Evolutionary conservation across 225 moss, liverwort and hornwort species (phyloP), one percentile per base, ranked within the genome.

Genomic region (Asterella californica): DNA sequence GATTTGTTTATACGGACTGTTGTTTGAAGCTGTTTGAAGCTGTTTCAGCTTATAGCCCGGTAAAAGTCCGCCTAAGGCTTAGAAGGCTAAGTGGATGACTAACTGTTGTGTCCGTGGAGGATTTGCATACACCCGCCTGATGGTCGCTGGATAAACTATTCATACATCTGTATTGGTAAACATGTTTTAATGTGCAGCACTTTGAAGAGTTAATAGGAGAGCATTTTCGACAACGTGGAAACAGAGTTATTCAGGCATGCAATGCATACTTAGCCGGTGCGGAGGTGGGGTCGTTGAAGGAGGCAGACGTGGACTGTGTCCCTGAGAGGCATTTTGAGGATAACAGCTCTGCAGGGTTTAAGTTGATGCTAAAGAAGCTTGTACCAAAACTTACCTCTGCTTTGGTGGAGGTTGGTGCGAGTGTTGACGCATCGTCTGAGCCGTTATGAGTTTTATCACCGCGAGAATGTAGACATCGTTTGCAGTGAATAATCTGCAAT

Each of bases 281-380:
- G 62, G 93, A 89, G 84, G 93, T 99, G 76, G 90, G 90, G 6
- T 66, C 83, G 2, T 73, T 79, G 74, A 92, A 91, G 76, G 88
- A 90, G 79, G 89, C 78, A 21, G 83, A 91, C 65, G 86, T 85
- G 61, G 85, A 88, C 30, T 82, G 81, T 24, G 61, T 88, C 80
- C 75, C 88, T 6, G 87, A 92, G 48, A 80, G 83, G 77, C 84
- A 91, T 37, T 84, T 88, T 79, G 88, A 88, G 59, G 93, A 95
- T 66, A 86, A 85, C 81, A 93, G 95, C 76, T 99, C 99, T 52
- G 93, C 91, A 72, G 99, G 99, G n/a, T 99, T 99, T 66, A 95
- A 95, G 82, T 81, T 99, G 25, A 99, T 99, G 99, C 88, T 99
- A 79, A 85, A 82, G 75, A 99, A 99, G 84, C 91, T 99, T 64